Evolutionary conservation across 495 filamentous ascomycete genomes (phyloP).

Genomic region (Podospora tetraspora): DNA sequence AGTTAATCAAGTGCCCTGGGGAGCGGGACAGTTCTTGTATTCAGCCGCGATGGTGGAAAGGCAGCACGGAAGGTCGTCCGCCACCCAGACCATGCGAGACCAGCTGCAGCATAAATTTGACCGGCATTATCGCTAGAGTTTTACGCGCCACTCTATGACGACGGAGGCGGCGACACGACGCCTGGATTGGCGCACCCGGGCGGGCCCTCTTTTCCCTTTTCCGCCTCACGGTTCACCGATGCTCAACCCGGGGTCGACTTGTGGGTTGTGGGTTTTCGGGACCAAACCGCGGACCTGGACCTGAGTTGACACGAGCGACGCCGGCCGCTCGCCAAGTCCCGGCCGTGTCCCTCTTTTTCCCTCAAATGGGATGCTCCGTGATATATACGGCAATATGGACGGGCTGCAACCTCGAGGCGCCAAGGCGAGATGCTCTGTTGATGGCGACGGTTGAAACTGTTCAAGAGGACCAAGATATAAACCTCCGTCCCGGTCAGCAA

Average conservation of each 20-base stretch:
- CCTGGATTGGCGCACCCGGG: neutral
- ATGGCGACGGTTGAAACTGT: neutral
- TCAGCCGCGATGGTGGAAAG: neutral
- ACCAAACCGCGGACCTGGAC: constrained; percentile 10
- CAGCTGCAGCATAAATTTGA: neutral
- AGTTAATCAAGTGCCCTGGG: neutral
- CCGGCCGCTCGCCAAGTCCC: neutral
- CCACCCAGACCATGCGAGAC: neutral
- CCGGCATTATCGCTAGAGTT: neutral
- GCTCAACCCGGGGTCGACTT: neutral
- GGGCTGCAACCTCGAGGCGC: neutral
- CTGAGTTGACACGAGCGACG: neutral
- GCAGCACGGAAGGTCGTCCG: neutral
- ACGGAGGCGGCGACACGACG: neutral
- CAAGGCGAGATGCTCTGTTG: constrained; percentile 4
- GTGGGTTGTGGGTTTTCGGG: neutral
- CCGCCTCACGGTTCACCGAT: neutral
- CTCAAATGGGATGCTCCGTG: constrained; percentile 22
- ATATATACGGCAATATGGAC: constrained; percentile 25
- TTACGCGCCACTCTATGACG: neutral
- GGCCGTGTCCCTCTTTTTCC: neutral
- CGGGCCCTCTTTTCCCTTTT: neutral
- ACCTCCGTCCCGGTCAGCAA: neutral
- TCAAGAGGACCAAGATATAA: neutral
- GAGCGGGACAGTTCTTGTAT: neutral